phyloP scores from a whole-genome alignment of 306 rosid genomes.

The Glycine latifolia region DNA sequence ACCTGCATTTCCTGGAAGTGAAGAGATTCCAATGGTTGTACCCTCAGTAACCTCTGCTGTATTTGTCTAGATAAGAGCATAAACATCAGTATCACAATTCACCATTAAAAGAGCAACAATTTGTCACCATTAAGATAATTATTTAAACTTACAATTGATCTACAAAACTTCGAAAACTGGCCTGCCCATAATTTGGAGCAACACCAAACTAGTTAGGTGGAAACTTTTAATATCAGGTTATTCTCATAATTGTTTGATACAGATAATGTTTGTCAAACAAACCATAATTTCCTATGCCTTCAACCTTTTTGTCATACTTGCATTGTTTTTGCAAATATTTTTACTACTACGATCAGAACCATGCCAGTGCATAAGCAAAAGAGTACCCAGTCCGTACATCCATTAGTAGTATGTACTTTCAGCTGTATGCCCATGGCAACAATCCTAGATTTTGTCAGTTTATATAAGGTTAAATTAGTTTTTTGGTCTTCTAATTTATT shows the following conservation, averaged over 20 bases:
- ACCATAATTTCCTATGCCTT: no score
- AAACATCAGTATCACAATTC: conserved; percentile 44
- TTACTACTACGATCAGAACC: conserved; percentile 5
- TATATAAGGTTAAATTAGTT: no score
- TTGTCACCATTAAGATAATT: conserved; percentile 31
- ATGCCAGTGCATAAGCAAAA: neutral
- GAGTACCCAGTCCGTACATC: neutral
- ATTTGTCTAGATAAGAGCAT: conserved; percentile 60
- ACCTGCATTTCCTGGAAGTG: conserved; percentile 79
- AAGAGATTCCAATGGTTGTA: conserved; percentile 50
- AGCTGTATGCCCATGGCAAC: neutral
- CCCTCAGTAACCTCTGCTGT: conserved; percentile 70
- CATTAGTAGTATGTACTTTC: neutral
- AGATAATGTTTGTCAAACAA: neutral
- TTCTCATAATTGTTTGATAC: conserved; percentile 25
- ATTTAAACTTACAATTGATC: conserved; percentile 27
- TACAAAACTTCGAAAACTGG: neutral
- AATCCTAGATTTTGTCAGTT: no score
- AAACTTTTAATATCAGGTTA: neutral
- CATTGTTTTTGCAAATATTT: neutral
- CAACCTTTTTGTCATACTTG: no score
- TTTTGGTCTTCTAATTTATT: no score
- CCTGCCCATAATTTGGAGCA: neutral
- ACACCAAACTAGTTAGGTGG: neutral
- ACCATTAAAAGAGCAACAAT: conserved; percentile 34